Percentiles rank a stretch among this genome's conserved stretches.
Conservation (phyloP, 2,329 filamentous ascomycete species). For the Pestalotiopsis sp. region DNA sequence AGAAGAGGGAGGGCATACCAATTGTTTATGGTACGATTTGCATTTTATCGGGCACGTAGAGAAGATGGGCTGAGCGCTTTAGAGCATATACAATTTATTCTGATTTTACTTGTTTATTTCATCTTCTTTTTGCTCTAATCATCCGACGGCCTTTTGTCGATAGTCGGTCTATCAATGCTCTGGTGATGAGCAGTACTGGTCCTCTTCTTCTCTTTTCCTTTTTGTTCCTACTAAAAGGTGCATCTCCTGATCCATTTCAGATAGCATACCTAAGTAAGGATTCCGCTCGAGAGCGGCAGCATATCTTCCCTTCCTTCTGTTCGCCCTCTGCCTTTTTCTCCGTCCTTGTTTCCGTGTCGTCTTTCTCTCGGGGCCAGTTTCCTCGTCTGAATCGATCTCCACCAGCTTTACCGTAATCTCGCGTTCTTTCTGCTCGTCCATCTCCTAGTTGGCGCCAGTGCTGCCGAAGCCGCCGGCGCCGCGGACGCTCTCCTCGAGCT, state of each 20-base stretch:
- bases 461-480: conserved; percentile 92
- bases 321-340: too few relatives aligned
- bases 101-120: background rate
- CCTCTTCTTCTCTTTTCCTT: background rate
- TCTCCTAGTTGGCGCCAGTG: conserved; percentile 58
- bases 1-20: too few relatives aligned
- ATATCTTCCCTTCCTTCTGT: too few relatives aligned
- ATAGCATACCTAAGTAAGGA: too few relatives aligned
- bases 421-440: background rate
- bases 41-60: background rate
- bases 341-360: background rate
- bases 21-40: background rate
- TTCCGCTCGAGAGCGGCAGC: too few relatives aligned
- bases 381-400: too few relatives aligned
- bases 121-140: background rate
- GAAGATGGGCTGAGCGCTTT: background rate
- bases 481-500: conserved; percentile 86
- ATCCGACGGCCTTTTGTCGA: background rate
- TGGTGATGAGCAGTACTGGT: background rate
- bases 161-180: background rate
- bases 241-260: too few relatives aligned
- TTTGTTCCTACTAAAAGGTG: background rate
- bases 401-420: background rate
- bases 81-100: background rate
- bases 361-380: background rate